Evolutionary conservation across 2,329 filamentous ascomycete genomes (phyloP).

Genomic region (Hymenoscyphus infarciens): DNA sequence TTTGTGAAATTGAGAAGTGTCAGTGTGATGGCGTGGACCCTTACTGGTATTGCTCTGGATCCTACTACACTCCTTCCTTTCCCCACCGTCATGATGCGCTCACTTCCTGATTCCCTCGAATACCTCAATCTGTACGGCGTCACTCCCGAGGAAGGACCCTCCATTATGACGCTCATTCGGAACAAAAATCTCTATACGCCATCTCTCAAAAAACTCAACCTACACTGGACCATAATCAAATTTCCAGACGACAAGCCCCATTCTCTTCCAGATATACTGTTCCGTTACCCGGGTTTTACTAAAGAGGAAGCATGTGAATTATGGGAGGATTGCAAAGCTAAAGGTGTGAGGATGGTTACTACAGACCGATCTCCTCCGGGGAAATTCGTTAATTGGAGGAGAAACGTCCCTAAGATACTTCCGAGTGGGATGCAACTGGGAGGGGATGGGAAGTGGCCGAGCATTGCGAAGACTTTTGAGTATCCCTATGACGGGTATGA

Average conservation of each 20-base stretch:
- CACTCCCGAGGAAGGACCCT: neutral
- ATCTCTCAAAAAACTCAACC: neutral
- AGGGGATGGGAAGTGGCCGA: too few species aligned
- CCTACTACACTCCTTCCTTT: neutral
- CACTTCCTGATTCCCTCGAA: neutral
- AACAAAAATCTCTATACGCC: neutral
- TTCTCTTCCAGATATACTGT: neutral
- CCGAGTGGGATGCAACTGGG: neutral
- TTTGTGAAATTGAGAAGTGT: neutral
- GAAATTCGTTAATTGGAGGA: neutral
- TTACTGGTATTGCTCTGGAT: neutral
- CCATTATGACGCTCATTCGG: neutral
- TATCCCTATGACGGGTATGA: too few species aligned
- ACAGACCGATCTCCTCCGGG: neutral
- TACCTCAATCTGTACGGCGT: neutral
- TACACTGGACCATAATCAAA: neutral
- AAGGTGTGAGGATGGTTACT: neutral
- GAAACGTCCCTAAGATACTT: neutral
- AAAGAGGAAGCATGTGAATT: neutral
- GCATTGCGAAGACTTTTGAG: too few species aligned
- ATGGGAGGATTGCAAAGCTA: neutral
- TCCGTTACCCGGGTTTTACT: neutral
- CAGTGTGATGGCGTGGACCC: neutral
- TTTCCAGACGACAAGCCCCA: neutral
- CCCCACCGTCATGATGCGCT: neutral